Evolutionary conservation across 768 basidiomycete genomes (phyloP), one percentile per base, ranked within the genome.

Genomic region (Chalciporus sphaerocephalus): DNA sequence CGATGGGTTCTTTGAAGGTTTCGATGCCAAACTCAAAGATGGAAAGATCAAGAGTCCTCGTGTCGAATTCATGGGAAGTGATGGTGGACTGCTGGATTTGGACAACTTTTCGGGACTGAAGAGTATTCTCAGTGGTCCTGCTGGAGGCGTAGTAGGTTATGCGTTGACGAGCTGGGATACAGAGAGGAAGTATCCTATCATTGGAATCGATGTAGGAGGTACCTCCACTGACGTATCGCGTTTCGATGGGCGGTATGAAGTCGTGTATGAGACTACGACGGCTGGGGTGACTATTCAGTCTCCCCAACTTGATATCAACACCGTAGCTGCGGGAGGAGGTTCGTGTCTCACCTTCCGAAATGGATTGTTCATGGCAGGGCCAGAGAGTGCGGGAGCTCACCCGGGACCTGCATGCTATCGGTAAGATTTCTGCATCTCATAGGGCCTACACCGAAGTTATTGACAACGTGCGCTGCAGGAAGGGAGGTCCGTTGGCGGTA

Each of bases 191-290:
- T 69, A 75, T 25, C 88, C 93, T 0, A 79, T 95, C 53, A 94
- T 96, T 47, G 91, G 90, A 6, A 69, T 93, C 46, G 92, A 94
- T 52, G 87, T 94, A n/a, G 92, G 93, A 4, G 93, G 94, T 12
- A 98, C 95, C 0, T 92, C 88, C 0, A 96, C 94, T 0, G 94
- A 98, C 58, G 94, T 96, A 3, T 95, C 92, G 6, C 80, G 95
- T 25, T 97, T 86, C 60, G 87, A 87, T 15, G 95, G 93, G 0
- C 75, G 86, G 24, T 93, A 92, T 59, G 93, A 97, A 62, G 76
- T 91, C 15, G 91, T 95, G 2, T 95, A 92, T 58, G 94, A 97
- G 64, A 93, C 94, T 0, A 95, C 93, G 0, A 97, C 94, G 0
- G 94, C 94, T 0, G 92, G 93, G 1, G 85, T 96, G 16, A 87